Base-by-base conservation (phyloP, 2,329 filamentous ascomycete species). In the Phyllosticta capitalensis region DNA sequence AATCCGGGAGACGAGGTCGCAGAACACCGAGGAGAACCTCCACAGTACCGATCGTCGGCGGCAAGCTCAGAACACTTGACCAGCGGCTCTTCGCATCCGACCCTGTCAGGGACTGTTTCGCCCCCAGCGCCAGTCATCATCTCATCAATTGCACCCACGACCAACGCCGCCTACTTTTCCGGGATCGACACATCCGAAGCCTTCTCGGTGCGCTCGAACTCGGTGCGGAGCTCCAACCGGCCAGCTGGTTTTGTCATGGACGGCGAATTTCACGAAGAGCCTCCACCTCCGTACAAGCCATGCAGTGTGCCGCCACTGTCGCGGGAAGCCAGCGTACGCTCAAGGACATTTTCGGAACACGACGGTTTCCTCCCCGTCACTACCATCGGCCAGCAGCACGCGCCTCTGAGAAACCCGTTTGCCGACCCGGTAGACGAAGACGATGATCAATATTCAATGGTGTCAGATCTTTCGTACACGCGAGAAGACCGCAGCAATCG, bases 141-240 rank as follows among this genome's bases (percentile, higher is more conserved):
- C n/a, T 55, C 58, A 5, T 45, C 58, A 10, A 52, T 60, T 21
- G 54, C 49, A 20, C 52, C 57, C 21, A 45, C 58, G 2, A 49
- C 20, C 28, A 60, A 59, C 22, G 38, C 52, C 1, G 53, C 58
- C 9, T 60, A 60, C 53, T 60, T 60, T 30, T 55, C 58, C 20
- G 58, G 58, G 12, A 56, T 60, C 26, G 58, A 60, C 58, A 60
- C 58, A 7, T 60, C 58, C 20, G 58, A 60, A 50, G 58, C 58
- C 20, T 54, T 60, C 33, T 60, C 58, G n/a, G 53, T 60, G 3
- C 58, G 58, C 48, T 54, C 52, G 12, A 59, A 55, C 52, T 52
- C 52, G 9, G 57, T 54, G 19, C 57, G 52, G 5, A 54, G 51
- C 20, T 19, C 48, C 17, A 45, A 38, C 45, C 28, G 48, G n/a